These are phyloP conservation scores for Penicillium diatomitis DNA, from an alignment of 495 filamentous ascomycete genomes.

Conservation along the genomic window DNA sequence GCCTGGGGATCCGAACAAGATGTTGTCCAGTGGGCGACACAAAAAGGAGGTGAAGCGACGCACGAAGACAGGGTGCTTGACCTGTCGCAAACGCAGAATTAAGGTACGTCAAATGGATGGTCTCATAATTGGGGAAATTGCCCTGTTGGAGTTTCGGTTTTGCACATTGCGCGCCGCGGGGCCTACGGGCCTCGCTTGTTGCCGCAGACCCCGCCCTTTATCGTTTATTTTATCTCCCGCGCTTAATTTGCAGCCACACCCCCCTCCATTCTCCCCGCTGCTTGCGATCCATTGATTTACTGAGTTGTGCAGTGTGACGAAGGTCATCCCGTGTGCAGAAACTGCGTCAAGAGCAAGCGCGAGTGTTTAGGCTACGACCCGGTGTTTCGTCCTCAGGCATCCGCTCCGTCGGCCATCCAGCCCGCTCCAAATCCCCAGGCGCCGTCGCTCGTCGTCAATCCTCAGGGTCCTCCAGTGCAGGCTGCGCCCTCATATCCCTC, in stretches of 20 bases:
- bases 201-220: conserved; percentile 35
- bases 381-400: conserved; percentile 85
- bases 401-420: conserved; percentile 64
- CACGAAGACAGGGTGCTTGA: conserved; percentile 96
- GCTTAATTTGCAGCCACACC: conserved; percentile 12
- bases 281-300: conserved; percentile 5
- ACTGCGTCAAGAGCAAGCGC: conserved; percentile 96
- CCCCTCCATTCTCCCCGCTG: conserved; percentile 10
- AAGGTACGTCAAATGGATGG: conserved; percentile 61
- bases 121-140: too few species aligned
- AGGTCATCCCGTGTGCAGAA: conserved; percentile 85
- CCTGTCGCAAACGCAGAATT: conserved; percentile 92
- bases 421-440: conserved; percentile 51
- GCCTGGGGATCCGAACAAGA: conserved; percentile 41
- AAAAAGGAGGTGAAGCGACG: conserved; percentile 99
- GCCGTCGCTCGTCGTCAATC: conserved; percentile 38
- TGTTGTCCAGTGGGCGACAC: conserved; percentile 72
- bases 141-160: conserved; percentile 23
- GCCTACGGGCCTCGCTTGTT: conserved; percentile 38
- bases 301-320: conserved; percentile 68
- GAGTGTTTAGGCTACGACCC: conserved; percentile 97
- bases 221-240: conserved; percentile 19
- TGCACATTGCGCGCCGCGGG: conserved; percentile 24
- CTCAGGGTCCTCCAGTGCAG: conserved; percentile 31
- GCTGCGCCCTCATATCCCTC: conserved; percentile 30